Evolutionary conservation across 805 yeast genomes (phyloP).

Genomic region (Lachancea nothofagi): DNA sequence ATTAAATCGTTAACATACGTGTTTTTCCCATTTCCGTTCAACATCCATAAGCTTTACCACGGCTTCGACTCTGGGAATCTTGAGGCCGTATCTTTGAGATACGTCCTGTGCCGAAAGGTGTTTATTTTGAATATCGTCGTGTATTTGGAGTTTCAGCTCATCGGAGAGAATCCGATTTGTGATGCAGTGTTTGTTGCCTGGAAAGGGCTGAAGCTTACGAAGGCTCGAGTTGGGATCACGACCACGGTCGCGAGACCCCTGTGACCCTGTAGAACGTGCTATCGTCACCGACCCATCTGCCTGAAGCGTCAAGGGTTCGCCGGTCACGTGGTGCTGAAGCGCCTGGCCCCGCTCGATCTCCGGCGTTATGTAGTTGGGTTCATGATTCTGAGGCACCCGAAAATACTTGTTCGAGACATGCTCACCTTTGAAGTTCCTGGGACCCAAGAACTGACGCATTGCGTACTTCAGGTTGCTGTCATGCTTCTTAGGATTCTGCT

Average conservation of each 20-base stretch:
- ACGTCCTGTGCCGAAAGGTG: constrained; percentile 61
- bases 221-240: constrained; percentile 11
- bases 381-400: constrained; percentile 58
- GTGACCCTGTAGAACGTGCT: constrained; percentile 5
- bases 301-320: constrained; percentile 26
- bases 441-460: constrained; percentile 74
- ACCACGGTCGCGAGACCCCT: constrained; percentile 11
- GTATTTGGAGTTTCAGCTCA: constrained; percentile 55
- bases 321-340: constrained; percentile 32
- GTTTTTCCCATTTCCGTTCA: constrained; percentile 54
- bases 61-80: constrained; percentile 88
- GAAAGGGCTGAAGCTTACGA: constrained; percentile 67
- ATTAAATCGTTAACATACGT: constrained; percentile 49
- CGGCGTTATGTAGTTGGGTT: constrained; percentile 67
- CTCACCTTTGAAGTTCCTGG: constrained; percentile 76
- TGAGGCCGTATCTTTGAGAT: constrained; percentile 72
- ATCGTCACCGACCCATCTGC: constrained; percentile 17
- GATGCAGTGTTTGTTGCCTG: constrained; percentile 60
- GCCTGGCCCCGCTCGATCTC: constrained; percentile 41
- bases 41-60: constrained; percentile 60
- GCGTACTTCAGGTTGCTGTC: constrained; percentile 55
- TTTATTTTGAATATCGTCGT: constrained; percentile 47
- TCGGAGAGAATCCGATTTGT: constrained; percentile 60
- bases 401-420: constrained; percentile 71
- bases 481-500: constrained; percentile 37